phyloP scores from a whole-genome alignment of 2,329 filamentous ascomycete species.

The Plectosphaerella cucumerina region DNA sequence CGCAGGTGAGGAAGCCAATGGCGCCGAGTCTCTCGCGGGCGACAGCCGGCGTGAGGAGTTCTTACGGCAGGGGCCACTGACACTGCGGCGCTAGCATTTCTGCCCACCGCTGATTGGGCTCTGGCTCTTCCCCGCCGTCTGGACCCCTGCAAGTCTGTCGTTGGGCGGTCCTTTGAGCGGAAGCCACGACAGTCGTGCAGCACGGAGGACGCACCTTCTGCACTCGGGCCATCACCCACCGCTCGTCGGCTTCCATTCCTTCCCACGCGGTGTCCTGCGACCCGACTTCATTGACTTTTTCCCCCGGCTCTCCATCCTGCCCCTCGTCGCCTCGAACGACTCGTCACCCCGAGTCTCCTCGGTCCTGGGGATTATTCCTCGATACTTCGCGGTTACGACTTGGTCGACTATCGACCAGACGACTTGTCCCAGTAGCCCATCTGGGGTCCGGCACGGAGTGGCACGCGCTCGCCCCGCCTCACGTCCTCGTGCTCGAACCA shows the following conservation, averaged over 20 bases:
- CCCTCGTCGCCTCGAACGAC: background rate
- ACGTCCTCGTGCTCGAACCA: background rate
- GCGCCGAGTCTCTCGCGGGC: too few species aligned
- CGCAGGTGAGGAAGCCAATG: background rate
- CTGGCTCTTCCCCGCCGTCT: conserved; percentile 6
- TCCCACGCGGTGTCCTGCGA: background rate
- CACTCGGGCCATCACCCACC: conserved; percentile 3
- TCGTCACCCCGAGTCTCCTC: background rate
- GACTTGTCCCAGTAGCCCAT: background rate
- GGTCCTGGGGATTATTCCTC: too few species aligned
- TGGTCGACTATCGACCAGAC: background rate
- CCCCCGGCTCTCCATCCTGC: background rate
- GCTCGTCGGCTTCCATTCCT: background rate
- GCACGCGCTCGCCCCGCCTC: background rate
- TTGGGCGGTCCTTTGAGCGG: conserved; percentile 33
- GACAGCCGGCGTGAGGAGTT: background rate
- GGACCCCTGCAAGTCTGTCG: background rate
- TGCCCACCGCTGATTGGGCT: conserved; percentile 9
- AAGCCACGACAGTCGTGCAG: conserved; percentile 46
- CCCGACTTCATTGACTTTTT: background rate
- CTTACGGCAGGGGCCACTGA: conserved; percentile 8
- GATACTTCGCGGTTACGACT: background rate
- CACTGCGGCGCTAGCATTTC: conserved; percentile 4
- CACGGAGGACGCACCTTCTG: conserved; percentile 9
- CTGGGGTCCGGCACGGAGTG: background rate